Conservation (phyloP, 495 filamentous ascomycete genomes). For the Corynascus novoguineensis region DNA sequence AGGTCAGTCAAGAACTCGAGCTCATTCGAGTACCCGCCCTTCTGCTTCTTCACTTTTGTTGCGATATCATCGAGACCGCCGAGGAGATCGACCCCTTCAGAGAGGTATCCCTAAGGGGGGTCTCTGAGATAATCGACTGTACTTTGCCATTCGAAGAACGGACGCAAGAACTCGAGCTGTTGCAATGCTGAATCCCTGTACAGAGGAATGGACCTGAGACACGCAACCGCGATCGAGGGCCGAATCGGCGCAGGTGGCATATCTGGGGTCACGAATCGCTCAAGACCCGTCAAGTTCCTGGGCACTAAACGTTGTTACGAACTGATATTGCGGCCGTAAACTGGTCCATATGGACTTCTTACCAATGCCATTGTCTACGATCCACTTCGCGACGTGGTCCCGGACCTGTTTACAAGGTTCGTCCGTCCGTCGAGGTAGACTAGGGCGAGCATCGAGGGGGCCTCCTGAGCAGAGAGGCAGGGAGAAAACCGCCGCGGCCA, state of each 20-base stretch:
- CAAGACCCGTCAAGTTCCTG: not conserved
- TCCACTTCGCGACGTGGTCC: conserved; percentile 6
- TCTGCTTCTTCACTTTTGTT: conserved; percentile 12
- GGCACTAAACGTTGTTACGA: not conserved
- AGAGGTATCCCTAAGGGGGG: conserved; percentile 38
- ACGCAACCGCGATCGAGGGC: conserved; percentile 16
- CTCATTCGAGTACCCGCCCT: conserved; percentile 38
- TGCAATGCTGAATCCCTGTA: conserved; percentile 11
- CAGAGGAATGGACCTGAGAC: conserved; percentile 21
- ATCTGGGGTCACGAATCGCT: not conserved
- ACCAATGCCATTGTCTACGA: conserved; percentile 16
- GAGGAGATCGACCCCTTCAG: conserved; percentile 38
- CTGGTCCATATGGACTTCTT: not conserved
- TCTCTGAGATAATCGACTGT: conserved; percentile 40
- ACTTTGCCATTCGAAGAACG: conserved; percentile 29
- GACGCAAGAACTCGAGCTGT: conserved; percentile 15
- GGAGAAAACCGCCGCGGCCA: not conserved
- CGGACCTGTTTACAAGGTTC: conserved; percentile 12
- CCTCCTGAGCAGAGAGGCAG: not conserved
- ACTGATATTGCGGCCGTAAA: no score
- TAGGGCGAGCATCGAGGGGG: not conserved
- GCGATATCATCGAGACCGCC: conserved; percentile 35
- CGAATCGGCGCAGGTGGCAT: conserved; percentile 14
- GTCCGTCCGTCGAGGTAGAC: not conserved
- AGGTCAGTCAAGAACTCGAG: conserved; percentile 46